Percentiles rank a stretch among this genome's conserved stretches.
phyloP scores from a whole-genome alignment of 495 filamentous ascomycete genomes.

The Talaromyces wortmannii region DNA sequence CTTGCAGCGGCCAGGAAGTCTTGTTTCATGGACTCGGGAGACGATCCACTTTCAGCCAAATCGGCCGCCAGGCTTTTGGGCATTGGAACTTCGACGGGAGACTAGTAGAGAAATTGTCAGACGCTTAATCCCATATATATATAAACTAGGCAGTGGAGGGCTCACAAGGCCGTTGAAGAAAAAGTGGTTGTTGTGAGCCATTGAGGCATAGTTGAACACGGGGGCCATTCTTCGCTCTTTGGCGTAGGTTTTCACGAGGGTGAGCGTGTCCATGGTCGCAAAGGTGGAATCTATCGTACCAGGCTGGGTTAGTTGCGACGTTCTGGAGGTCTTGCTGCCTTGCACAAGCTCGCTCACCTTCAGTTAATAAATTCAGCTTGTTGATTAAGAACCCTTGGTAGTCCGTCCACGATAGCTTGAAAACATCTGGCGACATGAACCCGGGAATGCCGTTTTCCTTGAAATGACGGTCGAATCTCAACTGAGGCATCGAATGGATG shows the following conservation, averaged over 20 bases:
- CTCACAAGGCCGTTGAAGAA: constrained; percentile 72
- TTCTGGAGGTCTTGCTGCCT: too few species aligned
- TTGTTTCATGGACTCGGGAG: constrained; percentile 68
- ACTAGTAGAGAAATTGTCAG: constrained; percentile 16
- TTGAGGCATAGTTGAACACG: constrained; percentile 91
- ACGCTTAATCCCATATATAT: not conserved
- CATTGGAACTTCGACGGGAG: constrained; percentile 42
- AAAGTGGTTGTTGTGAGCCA: constrained; percentile 94
- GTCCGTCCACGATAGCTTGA: constrained; percentile 71
- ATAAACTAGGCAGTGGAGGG: too few species aligned
- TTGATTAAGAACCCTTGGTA: constrained; percentile 70
- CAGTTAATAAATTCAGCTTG: constrained; percentile 66
- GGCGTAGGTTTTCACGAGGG: constrained; percentile 68
- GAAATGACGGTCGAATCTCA: constrained; percentile 48
- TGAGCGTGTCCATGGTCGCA: constrained; percentile 49
- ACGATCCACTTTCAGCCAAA: constrained; percentile 65
- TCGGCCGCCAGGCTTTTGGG: constrained; percentile 37
- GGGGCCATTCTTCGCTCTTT: constrained; percentile 68
- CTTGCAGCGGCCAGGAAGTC: constrained; percentile 77
- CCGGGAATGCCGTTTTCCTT: constrained; percentile 55
- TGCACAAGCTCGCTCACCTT: constrained; percentile 45
- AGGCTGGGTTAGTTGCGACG: constrained; percentile 2
- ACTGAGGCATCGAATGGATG: constrained; percentile 51
- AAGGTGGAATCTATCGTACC: constrained; percentile 45
- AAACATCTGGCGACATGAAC: constrained; percentile 58